A percentile compares a stretch with the other conserved stretches of the same genome.
These are phyloP conservation scores for Globisporangium acanthophoron DNA, from an alignment of 352 stramenopile genomes.

Conservation along the genomic window DNA sequence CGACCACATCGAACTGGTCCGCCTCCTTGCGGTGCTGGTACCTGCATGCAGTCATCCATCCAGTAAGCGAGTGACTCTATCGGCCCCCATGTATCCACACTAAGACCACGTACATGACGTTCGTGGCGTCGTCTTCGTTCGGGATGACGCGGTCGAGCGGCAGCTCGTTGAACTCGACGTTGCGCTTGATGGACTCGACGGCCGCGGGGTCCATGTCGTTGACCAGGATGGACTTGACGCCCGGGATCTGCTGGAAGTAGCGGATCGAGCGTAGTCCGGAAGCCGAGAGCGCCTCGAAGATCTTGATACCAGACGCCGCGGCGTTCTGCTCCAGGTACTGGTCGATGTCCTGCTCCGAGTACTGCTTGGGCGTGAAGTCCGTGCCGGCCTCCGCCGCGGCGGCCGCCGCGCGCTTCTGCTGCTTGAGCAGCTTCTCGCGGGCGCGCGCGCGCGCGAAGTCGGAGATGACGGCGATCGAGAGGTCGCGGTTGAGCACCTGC, in stretches of 20 bases:
- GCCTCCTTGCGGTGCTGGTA: constrained; percentile 75
- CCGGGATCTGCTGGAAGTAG: constrained; percentile 99
- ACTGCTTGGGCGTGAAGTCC: constrained; percentile 40
- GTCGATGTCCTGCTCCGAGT: constrained; percentile 73
- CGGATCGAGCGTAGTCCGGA: constrained; percentile 98
- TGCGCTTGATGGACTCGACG: constrained; percentile 94
- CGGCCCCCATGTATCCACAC: not conserved
- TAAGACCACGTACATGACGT: constrained; percentile 65
- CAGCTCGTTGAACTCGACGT: constrained; percentile 90
- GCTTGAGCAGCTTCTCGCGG: constrained; percentile 62
- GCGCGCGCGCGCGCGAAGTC: constrained; percentile 92
- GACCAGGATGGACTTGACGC: constrained; percentile 95
- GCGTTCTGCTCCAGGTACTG: constrained; percentile 49
- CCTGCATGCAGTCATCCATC: constrained; percentile 5
- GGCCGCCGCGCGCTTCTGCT: constrained; percentile 55
- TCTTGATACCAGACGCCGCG: constrained; percentile 88
- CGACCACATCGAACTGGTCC: constrained; percentile 98
- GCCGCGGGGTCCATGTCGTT: constrained; percentile 98
- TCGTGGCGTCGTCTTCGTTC: constrained; percentile 80
- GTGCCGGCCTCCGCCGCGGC: constrained; percentile 32
- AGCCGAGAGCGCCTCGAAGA: constrained; percentile 98
- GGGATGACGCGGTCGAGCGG: constrained; percentile 78
- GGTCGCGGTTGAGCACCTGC: constrained; percentile 98
- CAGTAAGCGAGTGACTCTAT: not conserved
- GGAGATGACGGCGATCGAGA: constrained; percentile 97